phyloP scores from a whole-genome alignment of 441 rosid genomes.

The Adansonia grandidieri region DNA sequence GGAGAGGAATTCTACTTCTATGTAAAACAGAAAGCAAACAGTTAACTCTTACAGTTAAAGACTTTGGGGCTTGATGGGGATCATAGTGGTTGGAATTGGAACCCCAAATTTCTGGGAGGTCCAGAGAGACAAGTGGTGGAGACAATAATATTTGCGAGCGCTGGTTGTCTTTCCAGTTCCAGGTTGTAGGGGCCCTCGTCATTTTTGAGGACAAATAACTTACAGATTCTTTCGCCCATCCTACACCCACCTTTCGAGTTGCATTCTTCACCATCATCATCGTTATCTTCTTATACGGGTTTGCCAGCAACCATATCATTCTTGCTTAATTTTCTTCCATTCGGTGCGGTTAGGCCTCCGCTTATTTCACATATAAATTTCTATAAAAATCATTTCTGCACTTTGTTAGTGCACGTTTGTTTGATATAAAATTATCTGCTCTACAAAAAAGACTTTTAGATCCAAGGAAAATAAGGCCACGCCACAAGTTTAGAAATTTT shows the following conservation, averaged over 20 bases:
- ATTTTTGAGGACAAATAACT: slow-evolving; percentile 8
- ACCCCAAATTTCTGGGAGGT: slow-evolving; percentile 75
- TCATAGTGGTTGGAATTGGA: slow-evolving; percentile 29
- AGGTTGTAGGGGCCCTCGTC: slow-evolving; percentile 24
- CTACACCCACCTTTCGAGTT: slow-evolving; percentile 21
- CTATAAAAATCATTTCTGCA: no score
- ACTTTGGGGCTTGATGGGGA: slow-evolving; percentile 31
- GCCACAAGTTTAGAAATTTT: no score
- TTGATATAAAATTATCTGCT: no score
- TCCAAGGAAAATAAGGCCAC: no score
- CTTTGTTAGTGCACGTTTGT: no score
- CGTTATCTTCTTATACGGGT: not conserved
- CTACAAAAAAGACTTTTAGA: no score
- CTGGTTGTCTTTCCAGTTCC: slow-evolving; percentile 20
- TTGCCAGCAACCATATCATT: not conserved
- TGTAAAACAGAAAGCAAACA: not conserved
- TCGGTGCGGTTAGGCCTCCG: no score
- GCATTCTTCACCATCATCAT: slow-evolving; percentile 23
- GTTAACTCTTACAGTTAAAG: slow-evolving; percentile 36
- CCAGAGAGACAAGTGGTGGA: slow-evolving; percentile 81
- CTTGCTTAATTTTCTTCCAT: not conserved
- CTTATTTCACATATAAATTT: no score
- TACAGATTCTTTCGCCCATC: slow-evolving; percentile 22
- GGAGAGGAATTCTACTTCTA: no score
- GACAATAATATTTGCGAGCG: slow-evolving; percentile 57